Conservation (phyloP, 345 rosid genomes). For the Firmiana major region DNA sequence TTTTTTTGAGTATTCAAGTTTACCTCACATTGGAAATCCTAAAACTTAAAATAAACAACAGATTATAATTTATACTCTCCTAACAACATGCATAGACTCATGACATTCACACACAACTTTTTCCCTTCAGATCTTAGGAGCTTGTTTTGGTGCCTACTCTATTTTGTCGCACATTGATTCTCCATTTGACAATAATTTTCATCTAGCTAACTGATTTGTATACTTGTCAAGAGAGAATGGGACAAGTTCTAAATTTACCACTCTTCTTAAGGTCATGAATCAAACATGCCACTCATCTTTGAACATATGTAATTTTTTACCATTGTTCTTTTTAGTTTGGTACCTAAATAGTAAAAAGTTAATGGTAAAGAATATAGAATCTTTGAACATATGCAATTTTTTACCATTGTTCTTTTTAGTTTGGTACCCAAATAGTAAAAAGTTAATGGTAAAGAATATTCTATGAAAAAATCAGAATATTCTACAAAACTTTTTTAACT, state of each 20-base stretch:
- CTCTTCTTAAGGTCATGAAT: not conserved
- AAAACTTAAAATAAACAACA: not conserved
- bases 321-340: not conserved
- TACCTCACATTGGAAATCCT: constrained; percentile 5
- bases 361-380: not conserved
- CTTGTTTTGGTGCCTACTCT: not conserved
- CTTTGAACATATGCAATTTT: too few relatives aligned
- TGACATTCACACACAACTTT: not conserved
- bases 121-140: not conserved
- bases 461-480: not conserved
- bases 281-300: not conserved
- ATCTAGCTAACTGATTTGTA: not conserved
- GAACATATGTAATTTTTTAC: not conserved
- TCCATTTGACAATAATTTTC: not conserved
- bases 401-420: not conserved
- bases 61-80: not conserved
- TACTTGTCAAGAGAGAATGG: not conserved
- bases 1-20: not conserved
- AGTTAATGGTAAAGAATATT: not conserved
- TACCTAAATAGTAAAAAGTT: not conserved
- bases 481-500: not conserved
- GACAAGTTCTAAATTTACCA: not conserved
- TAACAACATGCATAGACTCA: not conserved
- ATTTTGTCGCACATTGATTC: not conserved
- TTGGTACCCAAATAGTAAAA: not conserved